A percentile compares a stretch with the other conserved stretches of the same genome.
phyloP scores from a whole-genome alignment of 2,329 filamentous ascomycete species.

The Arthrobotrys iridis region DNA sequence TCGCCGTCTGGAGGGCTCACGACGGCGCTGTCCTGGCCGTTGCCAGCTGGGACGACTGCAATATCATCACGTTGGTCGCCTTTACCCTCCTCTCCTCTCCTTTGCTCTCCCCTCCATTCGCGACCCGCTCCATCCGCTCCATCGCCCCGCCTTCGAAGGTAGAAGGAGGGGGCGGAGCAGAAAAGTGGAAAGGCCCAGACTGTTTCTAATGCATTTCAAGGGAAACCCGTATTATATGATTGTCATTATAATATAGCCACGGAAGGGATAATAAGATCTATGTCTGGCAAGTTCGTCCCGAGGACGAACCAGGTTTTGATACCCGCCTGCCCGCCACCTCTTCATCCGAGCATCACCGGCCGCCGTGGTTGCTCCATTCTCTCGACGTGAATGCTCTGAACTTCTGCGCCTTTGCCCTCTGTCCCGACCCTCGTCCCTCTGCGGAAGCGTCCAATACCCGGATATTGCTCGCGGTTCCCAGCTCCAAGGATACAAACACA shows the following conservation, averaged over 20 bases:
- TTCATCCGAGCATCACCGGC: conserved; percentile 64
- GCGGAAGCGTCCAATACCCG: conserved; percentile 56
- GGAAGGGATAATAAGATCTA: conserved; percentile 87
- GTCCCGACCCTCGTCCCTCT: conserved; percentile 61
- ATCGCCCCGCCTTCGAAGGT: conserved; percentile 11
- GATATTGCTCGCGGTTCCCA: conserved; percentile 81
- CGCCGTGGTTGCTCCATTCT: conserved; percentile 86
- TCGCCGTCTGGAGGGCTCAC: conserved; percentile 88
- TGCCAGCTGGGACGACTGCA: conserved; percentile 75
- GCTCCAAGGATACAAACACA: conserved; percentile 76
- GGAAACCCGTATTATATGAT: conserved; percentile 20
- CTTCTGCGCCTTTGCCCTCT: conserved; percentile 84
- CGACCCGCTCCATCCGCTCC: too few relatives aligned
- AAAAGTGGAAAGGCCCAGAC: not conserved
- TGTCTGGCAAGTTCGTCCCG: conserved; percentile 77
- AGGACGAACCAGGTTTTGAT: conserved; percentile 73
- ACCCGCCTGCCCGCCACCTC: conserved; percentile 73
- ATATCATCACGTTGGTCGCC: conserved; percentile 78
- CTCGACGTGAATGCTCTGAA: conserved; percentile 92
- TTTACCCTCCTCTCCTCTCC: not conserved
- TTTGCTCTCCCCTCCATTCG: not conserved
- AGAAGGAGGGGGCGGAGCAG: not conserved
- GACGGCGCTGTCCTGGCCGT: conserved; percentile 79
- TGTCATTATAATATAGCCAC: conserved; percentile 69
- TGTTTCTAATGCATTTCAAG: conserved; percentile 41